These are phyloP conservation scores for Nadsonia starkeyi-henricii DNA, from an alignment of 1,139 yeast genomes.

Conservation along the genomic window DNA sequence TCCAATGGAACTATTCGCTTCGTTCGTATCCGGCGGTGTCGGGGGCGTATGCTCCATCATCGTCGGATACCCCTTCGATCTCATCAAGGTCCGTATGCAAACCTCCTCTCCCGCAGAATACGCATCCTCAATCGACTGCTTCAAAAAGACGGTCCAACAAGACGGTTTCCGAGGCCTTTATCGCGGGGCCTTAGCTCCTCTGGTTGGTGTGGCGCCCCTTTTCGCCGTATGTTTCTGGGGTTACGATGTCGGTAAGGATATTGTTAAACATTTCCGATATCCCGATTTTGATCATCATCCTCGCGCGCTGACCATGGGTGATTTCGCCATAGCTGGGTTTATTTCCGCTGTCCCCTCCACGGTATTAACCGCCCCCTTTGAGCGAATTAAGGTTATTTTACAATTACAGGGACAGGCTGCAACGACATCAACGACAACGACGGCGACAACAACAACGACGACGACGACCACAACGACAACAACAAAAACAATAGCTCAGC, in stretches of 20 bases:
- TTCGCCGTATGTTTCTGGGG: slow-evolving; percentile 99
- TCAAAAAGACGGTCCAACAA: slow-evolving; percentile 49
- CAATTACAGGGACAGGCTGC: slow-evolving; percentile 52
- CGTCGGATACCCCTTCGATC: slow-evolving; percentile 93
- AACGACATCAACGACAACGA: slow-evolving; percentile 3
- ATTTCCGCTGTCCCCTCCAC: slow-evolving; percentile 92
- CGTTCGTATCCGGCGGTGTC: slow-evolving; percentile 83
- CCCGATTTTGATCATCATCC: slow-evolving; percentile 26
- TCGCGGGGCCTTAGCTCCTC: slow-evolving; percentile 79
- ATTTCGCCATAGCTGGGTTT: slow-evolving; percentile 90
- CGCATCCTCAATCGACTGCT: slow-evolving; percentile 48
- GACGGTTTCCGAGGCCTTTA: slow-evolving; percentile 74
- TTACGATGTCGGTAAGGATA: slow-evolving; percentile 77
- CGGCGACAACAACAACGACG: slow-evolving; percentile 1
- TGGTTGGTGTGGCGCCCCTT: slow-evolving; percentile 93
- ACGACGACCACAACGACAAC: neutral
- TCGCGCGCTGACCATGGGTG: slow-evolving; percentile 38
- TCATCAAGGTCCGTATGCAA: slow-evolving; percentile 84
- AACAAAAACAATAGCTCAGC: slow-evolving; percentile 2
- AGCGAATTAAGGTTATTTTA: slow-evolving; percentile 85
- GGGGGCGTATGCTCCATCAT: slow-evolving; percentile 77
- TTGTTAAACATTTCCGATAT: slow-evolving; percentile 38
- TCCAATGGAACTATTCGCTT: slow-evolving; percentile 36
- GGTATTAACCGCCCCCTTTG: slow-evolving; percentile 91
- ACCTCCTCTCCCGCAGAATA: slow-evolving; percentile 48